phyloP scores from a whole-genome alignment of 164 flowering plant genomes.

The Brasenia schreberi region DNA sequence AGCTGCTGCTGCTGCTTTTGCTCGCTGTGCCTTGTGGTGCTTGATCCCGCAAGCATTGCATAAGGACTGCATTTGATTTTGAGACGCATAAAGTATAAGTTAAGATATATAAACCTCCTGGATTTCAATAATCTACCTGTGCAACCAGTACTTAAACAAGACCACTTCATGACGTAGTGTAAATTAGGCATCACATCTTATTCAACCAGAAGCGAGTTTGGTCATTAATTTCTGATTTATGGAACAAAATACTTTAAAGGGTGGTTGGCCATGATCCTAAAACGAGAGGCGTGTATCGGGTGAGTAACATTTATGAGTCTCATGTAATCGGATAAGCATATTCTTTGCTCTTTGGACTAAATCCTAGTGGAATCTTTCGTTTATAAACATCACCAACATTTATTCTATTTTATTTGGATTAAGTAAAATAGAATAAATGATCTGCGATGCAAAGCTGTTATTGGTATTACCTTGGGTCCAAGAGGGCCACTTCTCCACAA shows the following conservation, averaged over 20 bases:
- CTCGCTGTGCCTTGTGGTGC: constrained; percentile 1
- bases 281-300: too few species aligned
- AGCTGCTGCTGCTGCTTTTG: not conserved
- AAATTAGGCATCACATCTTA: not conserved
- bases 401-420: too few species aligned
- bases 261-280: too few species aligned
- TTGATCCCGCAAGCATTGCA: constrained; percentile 17
- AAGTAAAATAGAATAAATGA: too few species aligned
- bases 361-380: too few species aligned
- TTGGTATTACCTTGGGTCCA: constrained; percentile 11
- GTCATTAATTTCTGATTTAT: too few species aligned
- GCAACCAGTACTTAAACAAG: not conserved
- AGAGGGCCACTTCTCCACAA: constrained; percentile 16
- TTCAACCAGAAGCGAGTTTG: not conserved
- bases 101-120: not conserved
- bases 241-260: too few species aligned
- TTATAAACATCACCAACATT: too few species aligned
- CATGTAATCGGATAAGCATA: too few species aligned
- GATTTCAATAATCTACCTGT: not conserved
- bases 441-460: not conserved
- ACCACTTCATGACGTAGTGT: not conserved
- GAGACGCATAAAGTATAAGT: not conserved
- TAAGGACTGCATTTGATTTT: constrained; percentile 6
- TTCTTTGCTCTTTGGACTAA: too few species aligned
- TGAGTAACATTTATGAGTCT: too few species aligned